Evolutionary conservation across 2,329 filamentous ascomycete species (phyloP), one percentile per base, ranked within the genome.

Genomic region (Xylaria sp.): DNA sequence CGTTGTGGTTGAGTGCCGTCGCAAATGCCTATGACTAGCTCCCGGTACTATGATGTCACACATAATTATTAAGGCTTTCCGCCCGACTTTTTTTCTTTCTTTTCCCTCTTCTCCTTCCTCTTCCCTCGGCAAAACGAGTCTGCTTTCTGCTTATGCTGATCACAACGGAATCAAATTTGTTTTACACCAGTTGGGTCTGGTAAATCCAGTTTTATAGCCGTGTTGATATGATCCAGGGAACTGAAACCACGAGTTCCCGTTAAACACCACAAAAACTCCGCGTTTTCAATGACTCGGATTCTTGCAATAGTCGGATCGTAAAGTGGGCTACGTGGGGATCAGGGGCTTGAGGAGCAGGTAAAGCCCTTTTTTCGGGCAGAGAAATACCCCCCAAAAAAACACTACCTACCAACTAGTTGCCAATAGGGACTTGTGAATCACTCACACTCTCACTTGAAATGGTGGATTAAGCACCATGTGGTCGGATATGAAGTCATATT

Each of bases 11-110:
- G 15, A 67, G 36, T 59, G 60, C 60, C 59, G 65, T 41, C 60
- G 2, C 25, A 56, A 34, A 62, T 23, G 13, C 57, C 25, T 56
- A n/a, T 25, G 53, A 28, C 25, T 50, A 20, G 52, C 41, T 28
- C 32, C 53, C 20, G 34, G 6, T 18, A 18, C 9, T 6, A 63
- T 67, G 65, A 67, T 60, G 60, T 63, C 65, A 67, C 46, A 18
- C 3, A n/a, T 18, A 15, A 28, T 46, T 59, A 39, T 20, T 55
- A 34, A 53, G 30, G 15, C 52, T 32, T 45, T 62, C 6, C 34
- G 28, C 15, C 45, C 58, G 32, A 20, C 43, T 43, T 43, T 36
- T 41, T 48, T 34, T 45, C 52, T 45, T 43, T 25, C 45, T 9
- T 23, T 13, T 62, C 50, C 5, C 34, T n/a, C 5, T 18, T 52